phyloP scores from a whole-genome alignment of 305 asterid species.

The Coffea humblotiana region DNA sequence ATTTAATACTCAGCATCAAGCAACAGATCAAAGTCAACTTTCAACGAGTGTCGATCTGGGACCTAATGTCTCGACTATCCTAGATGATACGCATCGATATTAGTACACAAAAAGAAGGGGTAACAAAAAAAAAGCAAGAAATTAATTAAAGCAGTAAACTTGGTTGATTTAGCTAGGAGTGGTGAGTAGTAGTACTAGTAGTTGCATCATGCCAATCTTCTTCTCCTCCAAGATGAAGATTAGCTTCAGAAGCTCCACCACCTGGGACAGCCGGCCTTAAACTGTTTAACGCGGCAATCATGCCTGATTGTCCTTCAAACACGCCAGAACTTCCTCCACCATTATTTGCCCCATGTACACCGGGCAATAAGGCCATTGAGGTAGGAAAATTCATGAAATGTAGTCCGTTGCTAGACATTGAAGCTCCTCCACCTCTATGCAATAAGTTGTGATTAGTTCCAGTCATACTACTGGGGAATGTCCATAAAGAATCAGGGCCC shows the following conservation, averaged over 20 bases:
- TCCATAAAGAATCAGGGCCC: conserved; percentile 44
- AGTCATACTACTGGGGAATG: conserved; percentile 34
- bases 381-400: conserved; percentile 56
- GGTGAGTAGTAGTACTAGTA: conserved; percentile 19
- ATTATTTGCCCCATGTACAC: conserved; percentile 15
- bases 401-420: conserved; percentile 33
- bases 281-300: conserved; percentile 45
- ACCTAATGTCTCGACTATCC: conserved; percentile 4
- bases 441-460: neutral
- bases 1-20: conserved; percentile 11
- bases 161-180: conserved; percentile 14
- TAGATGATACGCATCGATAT: neutral
- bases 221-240: conserved; percentile 27
- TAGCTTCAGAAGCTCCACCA: conserved; percentile 27
- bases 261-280: conserved; percentile 39
- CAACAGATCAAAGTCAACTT: conserved; percentile 22
- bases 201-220: conserved; percentile 31
- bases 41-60: conserved; percentile 22
- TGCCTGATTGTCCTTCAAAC: conserved; percentile 49
- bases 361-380: conserved; percentile 35
- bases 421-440: conserved; percentile 33
- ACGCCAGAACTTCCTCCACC: conserved; percentile 25
- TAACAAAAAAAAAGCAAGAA: conserved; percentile 4
- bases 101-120: neutral
- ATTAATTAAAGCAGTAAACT: conserved; percentile 24